Conservation (phyloP, 331 rosid species). For the Pyrus hybrid region DNA sequence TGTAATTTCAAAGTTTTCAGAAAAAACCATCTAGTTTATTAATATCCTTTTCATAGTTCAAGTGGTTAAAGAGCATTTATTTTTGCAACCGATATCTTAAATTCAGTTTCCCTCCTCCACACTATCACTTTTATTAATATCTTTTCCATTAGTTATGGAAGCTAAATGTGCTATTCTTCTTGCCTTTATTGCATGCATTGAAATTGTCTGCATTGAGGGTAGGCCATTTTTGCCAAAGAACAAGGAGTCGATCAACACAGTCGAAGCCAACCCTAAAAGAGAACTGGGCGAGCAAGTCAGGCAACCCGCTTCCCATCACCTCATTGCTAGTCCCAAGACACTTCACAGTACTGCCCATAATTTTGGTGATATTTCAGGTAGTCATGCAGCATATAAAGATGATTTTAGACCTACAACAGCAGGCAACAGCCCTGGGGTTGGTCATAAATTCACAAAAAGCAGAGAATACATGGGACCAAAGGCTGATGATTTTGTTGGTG, state of each 20-base stretch:
- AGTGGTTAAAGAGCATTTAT: neutral
- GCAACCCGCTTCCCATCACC: neutral
- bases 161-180: slow-evolving; percentile 9
- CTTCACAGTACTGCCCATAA: neutral
- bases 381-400: neutral
- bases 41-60: neutral
- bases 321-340: neutral
- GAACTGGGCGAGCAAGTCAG: slow-evolving; percentile 5
- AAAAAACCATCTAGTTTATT: neutral
- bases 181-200: slow-evolving; percentile 6
- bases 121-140: neutral
- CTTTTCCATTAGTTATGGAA: slow-evolving; percentile 4
- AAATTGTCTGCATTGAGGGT: neutral
- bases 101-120: neutral
- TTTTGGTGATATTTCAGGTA: neutral
- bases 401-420: slow-evolving; percentile 17
- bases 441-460: neutral
- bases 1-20: neutral
- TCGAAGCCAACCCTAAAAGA: neutral
- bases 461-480: neutral
- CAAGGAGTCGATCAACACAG: neutral
- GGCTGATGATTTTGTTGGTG: neutral
- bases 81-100: too few species aligned
- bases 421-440: slow-evolving; percentile 9
- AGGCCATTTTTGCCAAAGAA: slow-evolving; percentile 1